Percentiles rank a stretch among this genome's conserved stretches.
These are phyloP conservation scores for Wickerhamiella siamensis DNA, from an alignment of 805 yeast species.

Conservation along the genomic window DNA sequence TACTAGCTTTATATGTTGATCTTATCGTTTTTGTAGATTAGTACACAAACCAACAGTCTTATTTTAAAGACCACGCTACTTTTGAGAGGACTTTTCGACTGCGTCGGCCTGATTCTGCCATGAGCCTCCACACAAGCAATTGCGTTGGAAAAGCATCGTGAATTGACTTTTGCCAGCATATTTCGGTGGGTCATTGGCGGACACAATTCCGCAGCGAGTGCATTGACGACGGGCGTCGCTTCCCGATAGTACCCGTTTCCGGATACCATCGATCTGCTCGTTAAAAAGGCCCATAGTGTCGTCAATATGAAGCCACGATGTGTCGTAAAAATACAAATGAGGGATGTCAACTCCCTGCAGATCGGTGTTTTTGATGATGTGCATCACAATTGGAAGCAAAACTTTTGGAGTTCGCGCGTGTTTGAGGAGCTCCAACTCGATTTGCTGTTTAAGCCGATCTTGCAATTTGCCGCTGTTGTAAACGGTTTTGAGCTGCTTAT, in stretches of 20 bases:
- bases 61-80: too few relatives aligned
- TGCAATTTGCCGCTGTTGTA: slow-evolving; percentile 9
- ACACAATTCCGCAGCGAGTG: slow-evolving; percentile 39
- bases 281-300: slow-evolving; percentile 7
- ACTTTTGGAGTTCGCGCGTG: slow-evolving; percentile 42
- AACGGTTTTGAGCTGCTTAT: slow-evolving; percentile 13
- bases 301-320: slow-evolving; percentile 44
- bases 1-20: too few relatives aligned
- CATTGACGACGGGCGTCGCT: slow-evolving; percentile 32
- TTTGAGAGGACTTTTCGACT: not conserved
- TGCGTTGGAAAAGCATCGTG: slow-evolving; percentile 56
- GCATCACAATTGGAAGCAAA: slow-evolving; percentile 22
- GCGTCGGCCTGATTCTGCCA: slow-evolving; percentile 29
- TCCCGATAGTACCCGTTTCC: slow-evolving; percentile 27
- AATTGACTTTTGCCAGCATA: slow-evolving; percentile 27
- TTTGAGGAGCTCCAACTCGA: slow-evolving; percentile 21
- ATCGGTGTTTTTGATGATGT: slow-evolving; percentile 36
- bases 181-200: slow-evolving; percentile 28
- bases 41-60: too few relatives aligned
- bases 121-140: slow-evolving; percentile 65
- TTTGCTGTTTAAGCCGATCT: slow-evolving; percentile 7
- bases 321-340: slow-evolving; percentile 47
- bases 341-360: slow-evolving; percentile 33
- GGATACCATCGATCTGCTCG: slow-evolving; percentile 23
- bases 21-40: too few relatives aligned